These are phyloP conservation scores for Staphylotrichum longicolle DNA, from an alignment of 495 filamentous ascomycete species.

Conservation along the genomic window DNA sequence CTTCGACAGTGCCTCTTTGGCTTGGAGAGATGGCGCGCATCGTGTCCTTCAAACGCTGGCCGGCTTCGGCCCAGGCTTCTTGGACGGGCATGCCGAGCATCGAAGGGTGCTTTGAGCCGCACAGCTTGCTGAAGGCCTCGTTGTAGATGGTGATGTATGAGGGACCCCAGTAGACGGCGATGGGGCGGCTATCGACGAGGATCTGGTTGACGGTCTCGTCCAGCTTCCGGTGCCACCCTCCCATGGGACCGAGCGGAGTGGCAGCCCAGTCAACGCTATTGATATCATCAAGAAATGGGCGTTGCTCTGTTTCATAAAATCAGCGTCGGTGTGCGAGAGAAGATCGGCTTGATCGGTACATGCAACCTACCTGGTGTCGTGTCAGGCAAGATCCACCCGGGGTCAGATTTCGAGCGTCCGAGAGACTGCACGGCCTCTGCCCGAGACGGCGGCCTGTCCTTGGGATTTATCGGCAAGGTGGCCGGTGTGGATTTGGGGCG, in stretches of 20 bases:
- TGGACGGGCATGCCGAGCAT: constrained; percentile 42
- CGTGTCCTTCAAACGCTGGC: constrained; percentile 34
- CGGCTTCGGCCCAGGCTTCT: constrained; percentile 37
- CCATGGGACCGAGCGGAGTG: constrained; percentile 60
- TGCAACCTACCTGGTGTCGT: constrained; percentile 29
- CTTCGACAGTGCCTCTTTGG: constrained; percentile 33
- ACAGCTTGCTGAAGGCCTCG: constrained; percentile 44
- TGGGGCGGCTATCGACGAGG: constrained; percentile 63
- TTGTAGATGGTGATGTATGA: constrained; percentile 48
- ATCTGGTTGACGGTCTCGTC: constrained; percentile 60
- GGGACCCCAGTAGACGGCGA: constrained; percentile 51
- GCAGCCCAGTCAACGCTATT: constrained; percentile 52
- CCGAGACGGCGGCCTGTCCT: constrained; percentile 13
- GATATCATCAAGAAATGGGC: constrained; percentile 36
- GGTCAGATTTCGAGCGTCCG: constrained; percentile 28
- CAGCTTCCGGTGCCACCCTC: constrained; percentile 54
- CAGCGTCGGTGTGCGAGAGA: background rate
- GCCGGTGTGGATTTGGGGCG: constrained; percentile 21
- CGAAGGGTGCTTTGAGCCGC: constrained; percentile 38
- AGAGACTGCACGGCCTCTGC: constrained; percentile 28
- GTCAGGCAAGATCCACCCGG: constrained; percentile 35
- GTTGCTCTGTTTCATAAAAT: constrained; percentile 27
- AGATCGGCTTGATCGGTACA: background rate
- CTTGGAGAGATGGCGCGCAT: constrained; percentile 30
- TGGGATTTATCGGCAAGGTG: constrained; percentile 4